phyloP scores from a whole-genome alignment of 1,284 basidiomycete species.

The Rhizoctonia solani region DNA sequence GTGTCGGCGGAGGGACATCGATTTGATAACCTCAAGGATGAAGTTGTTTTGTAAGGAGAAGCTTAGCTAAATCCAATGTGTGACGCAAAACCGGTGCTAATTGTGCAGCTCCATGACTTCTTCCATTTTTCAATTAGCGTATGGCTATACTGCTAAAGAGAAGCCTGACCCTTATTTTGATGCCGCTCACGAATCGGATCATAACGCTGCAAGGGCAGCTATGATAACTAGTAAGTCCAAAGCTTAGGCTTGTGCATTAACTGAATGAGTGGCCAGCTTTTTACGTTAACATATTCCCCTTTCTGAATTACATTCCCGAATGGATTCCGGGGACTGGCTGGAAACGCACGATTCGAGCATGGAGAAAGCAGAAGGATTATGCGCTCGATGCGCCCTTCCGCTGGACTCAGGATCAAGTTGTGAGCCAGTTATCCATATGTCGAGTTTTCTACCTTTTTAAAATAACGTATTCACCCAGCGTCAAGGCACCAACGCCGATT shows the following conservation, averaged over 20 bases:
- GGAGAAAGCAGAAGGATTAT: conserved; percentile 13
- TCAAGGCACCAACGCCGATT: background rate
- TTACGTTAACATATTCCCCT: conserved; percentile 13
- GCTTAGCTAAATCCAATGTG: background rate
- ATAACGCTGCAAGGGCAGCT: background rate
- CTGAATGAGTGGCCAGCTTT: background rate
- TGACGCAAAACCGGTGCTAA: background rate
- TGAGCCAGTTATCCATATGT: background rate
- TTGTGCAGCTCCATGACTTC: background rate
- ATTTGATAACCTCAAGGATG: background rate
- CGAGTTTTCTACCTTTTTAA: background rate
- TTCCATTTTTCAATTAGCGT: conserved; percentile 3
- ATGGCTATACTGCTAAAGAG: conserved; percentile 13
- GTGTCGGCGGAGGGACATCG: background rate
- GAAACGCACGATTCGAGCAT: conserved; percentile 9
- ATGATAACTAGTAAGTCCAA: conserved; percentile 14
- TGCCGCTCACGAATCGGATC: background rate
- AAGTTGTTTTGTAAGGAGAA: conserved; percentile 1
- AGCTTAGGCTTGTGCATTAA: background rate
- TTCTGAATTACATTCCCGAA: background rate
- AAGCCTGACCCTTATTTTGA: background rate
- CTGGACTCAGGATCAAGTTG: conserved; percentile 15
- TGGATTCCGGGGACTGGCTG: too few relatives aligned
- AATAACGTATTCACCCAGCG: background rate
- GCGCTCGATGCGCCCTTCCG: background rate